Evolutionary conservation across 176 grass and related monocot genomes (phyloP).

Genomic region (Oryza nivara): DNA sequence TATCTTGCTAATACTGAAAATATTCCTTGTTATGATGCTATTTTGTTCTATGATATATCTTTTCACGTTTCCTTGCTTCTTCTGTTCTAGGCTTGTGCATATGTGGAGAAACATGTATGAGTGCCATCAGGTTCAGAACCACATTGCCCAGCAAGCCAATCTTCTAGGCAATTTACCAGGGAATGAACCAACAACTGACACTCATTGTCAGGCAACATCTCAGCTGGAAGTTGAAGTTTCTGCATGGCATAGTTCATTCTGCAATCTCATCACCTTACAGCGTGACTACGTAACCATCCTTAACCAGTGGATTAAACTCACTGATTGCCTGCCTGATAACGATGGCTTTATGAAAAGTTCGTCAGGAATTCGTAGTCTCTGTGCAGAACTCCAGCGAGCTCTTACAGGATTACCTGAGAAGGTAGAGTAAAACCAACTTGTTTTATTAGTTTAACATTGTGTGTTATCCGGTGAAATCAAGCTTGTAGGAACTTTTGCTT

Average conservation of each 20-base stretch:
- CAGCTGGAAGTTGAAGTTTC: constrained; percentile 91
- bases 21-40: constrained; percentile 1
- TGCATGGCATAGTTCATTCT: constrained; percentile 87
- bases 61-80: constrained; percentile 40
- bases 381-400: constrained; percentile 68
- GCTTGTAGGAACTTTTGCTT: constrained; percentile 31
- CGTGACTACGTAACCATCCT: constrained; percentile 73
- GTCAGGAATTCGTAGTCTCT: constrained; percentile 62
- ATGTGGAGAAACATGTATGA: constrained; percentile 98
- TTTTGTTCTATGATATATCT: constrained; percentile 11
- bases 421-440: constrained; percentile 53
- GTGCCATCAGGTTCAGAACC: constrained; percentile 92
- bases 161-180: constrained; percentile 63
- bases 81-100: constrained; percentile 65
- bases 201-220: constrained; percentile 65
- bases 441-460: constrained; percentile 33
- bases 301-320: constrained; percentile 85
- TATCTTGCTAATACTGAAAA: constrained; percentile 17
- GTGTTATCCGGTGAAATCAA: constrained; percentile 27
- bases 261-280: constrained; percentile 75
- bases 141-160: constrained; percentile 75
- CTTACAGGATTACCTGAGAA: constrained; percentile 74
- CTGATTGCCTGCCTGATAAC: constrained; percentile 66
- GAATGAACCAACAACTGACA: constrained; percentile 82
- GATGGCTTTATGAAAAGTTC: constrained; percentile 62